phyloP scores from a whole-genome alignment of 2,329 filamentous ascomycete species.

The Trichoderma cornu-damae region DNA sequence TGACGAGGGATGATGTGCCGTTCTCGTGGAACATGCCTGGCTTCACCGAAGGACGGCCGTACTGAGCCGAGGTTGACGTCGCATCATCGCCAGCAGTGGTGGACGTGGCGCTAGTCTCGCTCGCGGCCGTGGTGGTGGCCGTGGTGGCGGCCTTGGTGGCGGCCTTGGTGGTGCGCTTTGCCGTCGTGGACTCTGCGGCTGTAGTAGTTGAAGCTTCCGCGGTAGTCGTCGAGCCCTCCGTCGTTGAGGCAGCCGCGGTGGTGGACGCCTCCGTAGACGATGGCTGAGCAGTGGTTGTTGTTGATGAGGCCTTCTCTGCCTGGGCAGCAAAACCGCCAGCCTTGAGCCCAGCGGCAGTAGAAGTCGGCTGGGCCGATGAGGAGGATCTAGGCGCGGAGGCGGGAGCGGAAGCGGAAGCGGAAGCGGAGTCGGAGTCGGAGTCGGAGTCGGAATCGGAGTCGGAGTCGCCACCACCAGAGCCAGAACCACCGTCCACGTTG shows the following conservation, averaged over 20 bases:
- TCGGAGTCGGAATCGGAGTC: slow-evolving; percentile 12
- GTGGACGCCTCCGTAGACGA: slow-evolving; percentile 18
- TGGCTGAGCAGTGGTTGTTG: slow-evolving; percentile 2
- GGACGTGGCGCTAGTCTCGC: not conserved
- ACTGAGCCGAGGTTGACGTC: slow-evolving; percentile 31
- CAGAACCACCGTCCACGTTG: slow-evolving; percentile 37
- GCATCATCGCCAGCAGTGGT: slow-evolving; percentile 14
- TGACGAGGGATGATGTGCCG: slow-evolving; percentile 27
- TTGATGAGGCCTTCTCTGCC: slow-evolving; percentile 13
- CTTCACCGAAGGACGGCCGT: slow-evolving; percentile 27
- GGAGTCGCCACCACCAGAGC: slow-evolving; percentile 22
- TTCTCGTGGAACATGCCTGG: slow-evolving; percentile 54
- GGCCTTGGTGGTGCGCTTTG: not conserved
- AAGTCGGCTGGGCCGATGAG: slow-evolving; percentile 4
- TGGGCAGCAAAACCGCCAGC: slow-evolving; percentile 17
- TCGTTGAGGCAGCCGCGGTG: slow-evolving; percentile 21
- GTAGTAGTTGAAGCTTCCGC: slow-evolving; percentile 19
- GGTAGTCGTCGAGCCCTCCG: slow-evolving; percentile 18
- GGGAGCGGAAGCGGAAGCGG: too few species aligned
- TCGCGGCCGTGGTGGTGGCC: slow-evolving; percentile 15
- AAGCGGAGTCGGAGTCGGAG: slow-evolving; percentile 12
- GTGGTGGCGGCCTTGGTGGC: slow-evolving; percentile 11
- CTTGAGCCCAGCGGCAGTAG: slow-evolving; percentile 15
- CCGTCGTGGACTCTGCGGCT: slow-evolving; percentile 17
- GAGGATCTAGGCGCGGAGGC: too few species aligned